phyloP scores from a whole-genome alignment of 2,329 filamentous ascomycete species.

The Blastomyces emzantsi region DNA sequence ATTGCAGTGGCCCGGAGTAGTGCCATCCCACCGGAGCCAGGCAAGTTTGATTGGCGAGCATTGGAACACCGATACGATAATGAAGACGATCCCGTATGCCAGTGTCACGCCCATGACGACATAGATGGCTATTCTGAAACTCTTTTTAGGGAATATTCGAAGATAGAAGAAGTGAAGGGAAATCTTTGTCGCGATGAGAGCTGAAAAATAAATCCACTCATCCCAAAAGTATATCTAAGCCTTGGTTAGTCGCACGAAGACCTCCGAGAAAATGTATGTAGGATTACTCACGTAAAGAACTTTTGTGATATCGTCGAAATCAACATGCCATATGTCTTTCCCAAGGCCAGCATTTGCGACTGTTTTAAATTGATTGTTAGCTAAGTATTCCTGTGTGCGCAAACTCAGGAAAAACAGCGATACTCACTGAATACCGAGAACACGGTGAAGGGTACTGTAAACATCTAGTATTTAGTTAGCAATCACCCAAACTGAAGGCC shows the following conservation, averaged over 20 bases:
- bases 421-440: constrained; percentile 5
- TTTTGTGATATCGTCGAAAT: constrained; percentile 5
- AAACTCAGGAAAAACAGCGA: not conserved
- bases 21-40: constrained; percentile 12
- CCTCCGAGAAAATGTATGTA: accelerated
- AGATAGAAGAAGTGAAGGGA: constrained; percentile 15
- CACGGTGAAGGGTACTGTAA: constrained; percentile 5
- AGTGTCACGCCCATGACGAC: constrained; percentile 10
- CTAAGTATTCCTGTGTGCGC: not conserved
- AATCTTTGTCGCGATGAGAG: constrained; percentile 8
- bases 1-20: constrained; percentile 12
- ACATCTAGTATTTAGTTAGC: not conserved
- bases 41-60: constrained; percentile 9
- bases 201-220: constrained; percentile 4
- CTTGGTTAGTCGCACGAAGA: not conserved
- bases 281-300: constrained; percentile 4
- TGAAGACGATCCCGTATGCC: constrained; percentile 10
- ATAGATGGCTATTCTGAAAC: constrained; percentile 13
- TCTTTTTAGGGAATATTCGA: constrained; percentile 12
- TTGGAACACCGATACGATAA: constrained; percentile 13
- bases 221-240: constrained; percentile 5
- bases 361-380: not conserved
- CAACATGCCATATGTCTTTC: constrained; percentile 7
- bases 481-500: not conserved
- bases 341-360: constrained; percentile 7